Conservation (phyloP, 495 filamentous ascomycete species). For the Chaetomium tenue region DNA sequence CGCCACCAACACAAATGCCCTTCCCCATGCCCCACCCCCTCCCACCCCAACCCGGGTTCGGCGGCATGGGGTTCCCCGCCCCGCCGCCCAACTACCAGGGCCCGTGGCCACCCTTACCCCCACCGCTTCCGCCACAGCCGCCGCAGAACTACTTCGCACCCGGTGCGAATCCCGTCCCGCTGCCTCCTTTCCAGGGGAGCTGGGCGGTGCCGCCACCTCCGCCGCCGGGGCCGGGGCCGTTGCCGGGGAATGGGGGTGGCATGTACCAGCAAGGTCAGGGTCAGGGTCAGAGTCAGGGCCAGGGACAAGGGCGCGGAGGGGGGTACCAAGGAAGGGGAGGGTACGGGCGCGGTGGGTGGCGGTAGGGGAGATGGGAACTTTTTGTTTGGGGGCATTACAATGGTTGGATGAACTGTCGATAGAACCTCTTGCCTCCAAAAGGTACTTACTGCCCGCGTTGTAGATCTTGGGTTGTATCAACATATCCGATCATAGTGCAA, state of each 20-base stretch:
- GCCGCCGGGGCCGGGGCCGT: slow-evolving; percentile 25
- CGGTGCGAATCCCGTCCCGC: slow-evolving; percentile 10
- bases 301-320: too few relatives aligned
- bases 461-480: too few relatives aligned
- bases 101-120: slow-evolving; percentile 48
- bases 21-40: slow-evolving; percentile 19
- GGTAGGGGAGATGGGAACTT: not conserved
- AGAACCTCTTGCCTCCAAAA: too few relatives aligned
- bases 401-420: not conserved
- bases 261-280: slow-evolving; percentile 26
- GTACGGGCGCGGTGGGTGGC: slow-evolving; percentile 22
- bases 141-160: slow-evolving; percentile 9
- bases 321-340: slow-evolving; percentile 27
- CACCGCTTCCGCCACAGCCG: slow-evolving; percentile 43
- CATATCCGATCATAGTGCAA: too few relatives aligned
- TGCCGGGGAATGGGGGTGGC: slow-evolving; percentile 28
- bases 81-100: slow-evolving; percentile 50
- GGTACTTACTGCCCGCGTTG: too few relatives aligned
- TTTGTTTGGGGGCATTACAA: not conserved
- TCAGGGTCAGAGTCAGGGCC: too few relatives aligned
- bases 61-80: slow-evolving; percentile 25
- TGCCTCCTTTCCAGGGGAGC: slow-evolving; percentile 17
- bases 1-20: not conserved
- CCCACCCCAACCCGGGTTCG: slow-evolving; percentile 24
- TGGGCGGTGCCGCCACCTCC: slow-evolving; percentile 30